Evolutionary conservation across 108 stramenopile genomes (phyloP), one percentile per base, ranked within the genome.

Genomic region (Cyclotella sp.): DNA sequence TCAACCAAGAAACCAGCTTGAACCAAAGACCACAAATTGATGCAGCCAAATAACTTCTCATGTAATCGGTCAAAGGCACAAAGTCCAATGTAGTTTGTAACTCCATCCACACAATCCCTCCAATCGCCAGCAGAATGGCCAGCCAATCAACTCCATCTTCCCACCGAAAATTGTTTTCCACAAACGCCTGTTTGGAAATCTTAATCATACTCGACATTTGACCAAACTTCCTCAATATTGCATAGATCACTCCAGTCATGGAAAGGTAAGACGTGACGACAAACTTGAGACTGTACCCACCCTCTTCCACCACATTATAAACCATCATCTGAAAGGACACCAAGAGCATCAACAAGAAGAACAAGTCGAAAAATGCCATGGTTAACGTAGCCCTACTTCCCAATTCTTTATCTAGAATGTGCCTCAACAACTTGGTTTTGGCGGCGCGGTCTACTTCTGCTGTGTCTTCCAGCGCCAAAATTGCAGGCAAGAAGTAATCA

Each of bases 181-280:
- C 68, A 75, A 83, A 79, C 9, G 79, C 79, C 54, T 80, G 78
- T 44, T 73, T 72, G 3, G 78, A 83, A 14, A 83, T 83, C 59
- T 83, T 83, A 47, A 80, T 76, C 83, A 83, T 83, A 3, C 72
- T 75, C 0, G 79, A 80, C 83, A 80, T 80, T 57, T 83, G 79
- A 9, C 78, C 83, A 65, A 80, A 79, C 28, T 80, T 80, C 44
- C 83, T 65, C 43, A 83, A 60, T 26, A 83, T 70, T 19, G 79
- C 63, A 54, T 83, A 83, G 16, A 83, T 78, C 16, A 76, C 68
- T 26, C 67, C 61, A 19, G 75, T 75, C 79, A 83, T 76, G 46
- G 83, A 76, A 6, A 83, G 78, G 39, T 79, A 80, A 26, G 60
- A 80, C n/a, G 79, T 79, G 10, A 62, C 68, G 4, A 60, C 58